Conservation (phyloP, 257 asterid species). For the Asclepias syriaca region DNA sequence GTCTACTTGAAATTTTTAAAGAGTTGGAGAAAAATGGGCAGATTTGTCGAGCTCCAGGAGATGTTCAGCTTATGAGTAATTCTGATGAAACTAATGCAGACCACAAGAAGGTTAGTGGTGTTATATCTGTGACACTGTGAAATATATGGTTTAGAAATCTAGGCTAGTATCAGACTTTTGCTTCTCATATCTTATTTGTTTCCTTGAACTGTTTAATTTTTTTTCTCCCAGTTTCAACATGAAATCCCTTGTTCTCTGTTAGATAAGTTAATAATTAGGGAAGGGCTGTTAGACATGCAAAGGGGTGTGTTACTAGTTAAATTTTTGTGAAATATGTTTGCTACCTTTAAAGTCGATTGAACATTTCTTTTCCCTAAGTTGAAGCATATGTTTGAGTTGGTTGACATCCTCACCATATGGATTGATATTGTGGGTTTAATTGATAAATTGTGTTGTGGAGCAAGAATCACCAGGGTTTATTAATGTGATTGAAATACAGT, state of each 20-base stretch:
- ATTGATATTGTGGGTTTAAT: background rate
- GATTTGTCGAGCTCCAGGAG: conserved; percentile 71
- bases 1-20: conserved; percentile 80
- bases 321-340: background rate
- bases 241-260: background rate
- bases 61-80: conserved; percentile 62
- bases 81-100: conserved; percentile 41
- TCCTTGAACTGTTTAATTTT: background rate
- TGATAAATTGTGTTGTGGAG: background rate
- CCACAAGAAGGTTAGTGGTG: conserved; percentile 44
- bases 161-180: background rate
- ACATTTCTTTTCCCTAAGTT: background rate
- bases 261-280: background rate
- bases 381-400: background rate
- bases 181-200: background rate
- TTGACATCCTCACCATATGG: background rate
- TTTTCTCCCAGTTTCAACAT: background rate
- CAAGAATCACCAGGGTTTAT: background rate
- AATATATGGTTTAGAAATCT: background rate
- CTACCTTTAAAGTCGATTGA: background rate
- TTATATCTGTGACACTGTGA: background rate
- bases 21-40: conserved; percentile 75
- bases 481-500: background rate
- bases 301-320: background rate
- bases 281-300: background rate